Evolutionary conservation across 208 protist genomes (phyloP), one percentile per base, ranked within the genome.

Genomic region (Angomonas desouzai): DNA sequence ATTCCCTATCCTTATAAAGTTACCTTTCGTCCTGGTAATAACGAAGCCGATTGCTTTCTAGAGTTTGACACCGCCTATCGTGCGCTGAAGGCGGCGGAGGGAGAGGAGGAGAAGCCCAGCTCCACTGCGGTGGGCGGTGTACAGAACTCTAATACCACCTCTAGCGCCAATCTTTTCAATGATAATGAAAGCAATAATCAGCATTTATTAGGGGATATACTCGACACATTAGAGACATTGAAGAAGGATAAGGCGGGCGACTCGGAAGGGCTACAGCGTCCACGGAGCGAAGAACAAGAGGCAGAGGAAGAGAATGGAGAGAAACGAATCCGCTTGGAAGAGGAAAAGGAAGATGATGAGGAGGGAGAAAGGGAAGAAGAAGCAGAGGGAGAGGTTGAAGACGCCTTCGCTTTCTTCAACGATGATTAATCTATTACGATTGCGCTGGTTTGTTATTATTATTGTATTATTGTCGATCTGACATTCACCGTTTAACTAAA

Each of bases 31-130:
- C 86, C 79, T 16, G 73, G 70, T 22, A 76, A 93, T 71, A 92
- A 92, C 68, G 82, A 81, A 28, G 89, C 86, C 7, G 89, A 95
- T 60, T 82, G 79, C 0, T 95, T 95, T 53, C 93, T 95, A 43
- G 64, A 75, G 36, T 95, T 95, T 49, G 80, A 73, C 53, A 79
- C 91, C 43, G 60, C 63, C 51, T 92, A 93, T 55, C 63, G 63
- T 13, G 57, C 58, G 30, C 64, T 92, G 36, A 61, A 49, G 53
- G 34, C 56, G 36, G 56, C 67, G 55, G 58, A 53, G 45, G 63
- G 2, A 23, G 43, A 47, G 45, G 34, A 48, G 25, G 13, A 2
- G 64, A 11, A 33, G n/a, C n/a, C n/a, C n/a, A n/a, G n/a, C n/a
- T n/a, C n/a, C n/a, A n/a, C n/a, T n/a, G n/a, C n/a, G n/a, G n/a